These are phyloP conservation scores for Nymphaea colorata DNA, from an alignment of 164 flowering plant genomes.

Conservation along the genomic window DNA sequence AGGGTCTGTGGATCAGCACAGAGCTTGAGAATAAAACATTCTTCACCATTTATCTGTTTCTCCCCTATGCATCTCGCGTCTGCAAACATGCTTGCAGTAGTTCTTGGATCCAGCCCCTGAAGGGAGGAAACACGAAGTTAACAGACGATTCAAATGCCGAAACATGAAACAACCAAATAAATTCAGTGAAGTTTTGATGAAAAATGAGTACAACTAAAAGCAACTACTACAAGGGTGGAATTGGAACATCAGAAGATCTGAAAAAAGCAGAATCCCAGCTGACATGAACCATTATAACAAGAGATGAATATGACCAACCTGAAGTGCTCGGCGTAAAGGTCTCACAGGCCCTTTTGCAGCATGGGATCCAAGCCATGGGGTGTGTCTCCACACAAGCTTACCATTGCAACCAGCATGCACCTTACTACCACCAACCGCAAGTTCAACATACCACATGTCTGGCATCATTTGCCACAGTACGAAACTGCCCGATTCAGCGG, in stretches of 20 bases:
- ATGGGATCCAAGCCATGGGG: conserved; percentile 65
- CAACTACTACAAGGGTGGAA: too few relatives aligned
- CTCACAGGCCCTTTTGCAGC: conserved; percentile 68
- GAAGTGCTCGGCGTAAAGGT: conserved; percentile 60
- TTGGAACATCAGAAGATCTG: too few relatives aligned
- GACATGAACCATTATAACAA: neutral
- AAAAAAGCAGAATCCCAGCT: neutral
- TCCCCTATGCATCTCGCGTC: conserved; percentile 77
- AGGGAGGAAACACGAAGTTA: neutral
- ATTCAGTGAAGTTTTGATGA: neutral
- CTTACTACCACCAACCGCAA: conserved; percentile 53
- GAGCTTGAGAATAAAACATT: conserved; percentile 66
- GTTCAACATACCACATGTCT: conserved; percentile 69
- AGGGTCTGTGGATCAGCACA: conserved; percentile 36
- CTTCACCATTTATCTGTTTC: conserved; percentile 49
- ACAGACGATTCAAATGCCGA: neutral
- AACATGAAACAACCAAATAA: neutral
- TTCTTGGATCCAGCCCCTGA: conserved; percentile 76
- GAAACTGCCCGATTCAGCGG: conserved; percentile 47
- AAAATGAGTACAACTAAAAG: neutral
- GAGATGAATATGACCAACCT: conserved; percentile 20
- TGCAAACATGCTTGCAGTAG: conserved; percentile 57
- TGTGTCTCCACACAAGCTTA: conserved; percentile 58
- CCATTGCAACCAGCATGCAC: conserved; percentile 68
- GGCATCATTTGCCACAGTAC: conserved; percentile 68